phyloP scores from a whole-genome alignment of 2,329 filamentous ascomycete species.

The Colletotrichum eremochloae region DNA sequence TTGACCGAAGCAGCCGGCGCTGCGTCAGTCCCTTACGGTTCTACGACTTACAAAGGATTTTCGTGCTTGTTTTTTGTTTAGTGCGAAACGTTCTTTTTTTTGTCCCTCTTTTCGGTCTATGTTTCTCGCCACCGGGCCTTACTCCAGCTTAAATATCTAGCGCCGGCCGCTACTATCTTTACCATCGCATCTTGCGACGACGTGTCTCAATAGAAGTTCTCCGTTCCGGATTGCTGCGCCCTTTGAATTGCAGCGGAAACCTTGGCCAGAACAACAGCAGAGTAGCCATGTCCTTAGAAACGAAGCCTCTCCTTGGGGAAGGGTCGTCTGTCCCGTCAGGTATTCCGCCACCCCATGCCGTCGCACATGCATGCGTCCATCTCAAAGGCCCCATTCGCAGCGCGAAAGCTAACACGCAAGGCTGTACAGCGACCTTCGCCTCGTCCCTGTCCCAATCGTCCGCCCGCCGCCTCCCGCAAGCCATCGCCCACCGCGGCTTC shows the following conservation, averaged over 20 bases:
- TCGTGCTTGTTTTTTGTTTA: too few relatives aligned
- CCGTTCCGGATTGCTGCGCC: not conserved
- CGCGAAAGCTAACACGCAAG: conserved; percentile 3
- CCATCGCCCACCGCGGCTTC: conserved; percentile 84
- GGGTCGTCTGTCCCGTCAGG: conserved; percentile 5
- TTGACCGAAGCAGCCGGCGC: not conserved
- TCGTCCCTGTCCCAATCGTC: conserved; percentile 48
- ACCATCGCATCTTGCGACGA: not conserved
- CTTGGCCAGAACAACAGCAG: not conserved
- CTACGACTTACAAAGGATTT: not conserved
- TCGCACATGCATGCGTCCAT: not conserved
- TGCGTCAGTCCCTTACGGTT: not conserved
- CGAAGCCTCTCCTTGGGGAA: conserved; percentile 13
- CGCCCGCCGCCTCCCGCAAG: conserved; percentile 68
- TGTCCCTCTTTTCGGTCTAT: not conserved
- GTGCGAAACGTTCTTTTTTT: not conserved
- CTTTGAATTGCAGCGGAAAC: not conserved
- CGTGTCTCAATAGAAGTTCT: not conserved
- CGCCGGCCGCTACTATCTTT: not conserved
- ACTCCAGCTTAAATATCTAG: not conserved
- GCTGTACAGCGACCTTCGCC: conserved; percentile 51
- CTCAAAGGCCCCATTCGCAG: not conserved
- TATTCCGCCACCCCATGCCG: not conserved
- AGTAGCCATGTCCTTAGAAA: conserved; percentile 5
- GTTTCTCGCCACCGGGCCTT: not conserved